phyloP scores from a whole-genome alignment of 345 rosid species.

The Eucalyptus sp. region DNA sequence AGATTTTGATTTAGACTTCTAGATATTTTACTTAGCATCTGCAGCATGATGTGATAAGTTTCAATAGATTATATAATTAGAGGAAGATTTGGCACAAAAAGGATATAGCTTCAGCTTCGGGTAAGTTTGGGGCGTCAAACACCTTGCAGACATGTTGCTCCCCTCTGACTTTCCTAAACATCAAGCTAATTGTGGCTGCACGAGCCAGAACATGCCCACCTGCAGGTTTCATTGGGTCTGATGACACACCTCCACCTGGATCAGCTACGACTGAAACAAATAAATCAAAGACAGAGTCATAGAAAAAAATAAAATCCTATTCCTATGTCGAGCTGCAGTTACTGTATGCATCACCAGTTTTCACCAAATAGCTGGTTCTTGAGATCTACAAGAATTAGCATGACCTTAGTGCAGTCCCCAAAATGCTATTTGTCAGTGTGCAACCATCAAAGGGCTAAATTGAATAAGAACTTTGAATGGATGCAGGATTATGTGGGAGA shows the following conservation, averaged over 20 bases:
- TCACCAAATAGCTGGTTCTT: not conserved
- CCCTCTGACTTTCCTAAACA: not conserved
- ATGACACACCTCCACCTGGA: not conserved
- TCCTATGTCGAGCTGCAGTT: not conserved
- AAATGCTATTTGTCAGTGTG: not conserved
- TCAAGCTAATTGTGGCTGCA: not conserved
- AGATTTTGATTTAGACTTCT: not conserved
- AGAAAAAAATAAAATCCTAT: too few relatives aligned
- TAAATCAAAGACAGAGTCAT: not conserved
- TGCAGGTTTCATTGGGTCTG: not conserved
- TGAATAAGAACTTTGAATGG: not conserved
- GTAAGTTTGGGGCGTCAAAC: not conserved
- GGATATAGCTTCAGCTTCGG: constrained; percentile 27
- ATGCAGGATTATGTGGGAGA: too few relatives aligned
- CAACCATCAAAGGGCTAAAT: not conserved
- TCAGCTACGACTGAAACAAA: not conserved
- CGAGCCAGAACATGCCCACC: not conserved
- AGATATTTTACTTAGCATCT: not conserved
- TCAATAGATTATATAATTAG: not conserved
- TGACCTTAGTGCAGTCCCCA: not conserved
- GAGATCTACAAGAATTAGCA: not conserved
- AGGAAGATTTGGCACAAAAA: not conserved
- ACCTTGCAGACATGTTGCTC: not conserved
- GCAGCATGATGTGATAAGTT: not conserved
- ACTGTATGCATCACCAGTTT: not conserved